phyloP scores from a whole-genome alignment of 179 eudicot genomes.

The Spergularia azorica region DNA sequence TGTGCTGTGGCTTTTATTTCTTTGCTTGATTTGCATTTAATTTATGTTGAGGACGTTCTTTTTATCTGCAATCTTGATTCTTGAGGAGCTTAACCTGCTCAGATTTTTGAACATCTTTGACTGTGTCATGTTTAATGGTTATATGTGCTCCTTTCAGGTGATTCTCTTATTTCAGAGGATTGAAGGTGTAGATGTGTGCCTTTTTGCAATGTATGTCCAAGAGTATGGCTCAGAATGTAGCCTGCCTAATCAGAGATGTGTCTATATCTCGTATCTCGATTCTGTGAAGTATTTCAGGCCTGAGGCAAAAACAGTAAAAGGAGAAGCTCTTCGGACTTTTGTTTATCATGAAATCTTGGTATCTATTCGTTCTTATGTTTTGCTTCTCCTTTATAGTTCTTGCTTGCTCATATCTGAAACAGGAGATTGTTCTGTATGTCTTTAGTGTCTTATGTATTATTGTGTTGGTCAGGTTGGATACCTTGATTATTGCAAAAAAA shows the following conservation, averaged over 20 bases:
- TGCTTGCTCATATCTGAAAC: background rate
- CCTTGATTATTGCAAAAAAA: constrained; percentile 89
- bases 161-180: constrained; percentile 81
- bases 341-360: constrained; percentile 95
- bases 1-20: background rate
- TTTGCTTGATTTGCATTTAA: background rate
- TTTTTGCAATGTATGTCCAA: constrained; percentile 87
- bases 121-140: constrained; percentile 6
- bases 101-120: background rate
- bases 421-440: constrained; percentile 1
- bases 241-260: constrained; percentile 76
- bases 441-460: constrained; percentile 11
- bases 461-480: constrained; percentile 65
- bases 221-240: constrained; percentile 84
- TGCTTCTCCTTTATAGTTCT: background rate
- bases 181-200: constrained; percentile 86
- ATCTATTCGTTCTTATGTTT: constrained; percentile 16
- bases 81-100: background rate
- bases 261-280: constrained; percentile 86
- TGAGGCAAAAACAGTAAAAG: constrained; percentile 56
- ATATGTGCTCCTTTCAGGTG: constrained; percentile 46
- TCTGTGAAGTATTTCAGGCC: constrained; percentile 92
- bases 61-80: background rate
- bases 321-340: constrained; percentile 89
- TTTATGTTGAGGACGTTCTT: background rate